A percentile compares a stretch with the other conserved stretches of the same genome.
These are phyloP conservation scores for Agrocybe pediades DNA, from an alignment of 768 basidiomycete genomes.

Conservation along the genomic window DNA sequence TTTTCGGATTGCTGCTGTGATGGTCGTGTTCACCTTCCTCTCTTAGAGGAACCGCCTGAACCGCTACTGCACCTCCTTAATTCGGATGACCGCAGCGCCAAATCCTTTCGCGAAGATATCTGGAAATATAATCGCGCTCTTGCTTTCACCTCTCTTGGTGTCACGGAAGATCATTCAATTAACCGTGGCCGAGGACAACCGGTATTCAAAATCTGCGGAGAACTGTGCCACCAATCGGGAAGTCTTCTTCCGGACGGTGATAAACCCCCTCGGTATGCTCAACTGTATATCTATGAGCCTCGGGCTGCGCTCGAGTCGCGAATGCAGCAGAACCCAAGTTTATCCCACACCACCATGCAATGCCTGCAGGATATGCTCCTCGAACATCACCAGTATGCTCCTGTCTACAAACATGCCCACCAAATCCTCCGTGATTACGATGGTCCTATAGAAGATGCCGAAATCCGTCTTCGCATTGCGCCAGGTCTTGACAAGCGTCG, in stretches of 20 bases:
- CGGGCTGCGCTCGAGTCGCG: slow-evolving; percentile 29
- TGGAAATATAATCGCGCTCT: slow-evolving; percentile 43
- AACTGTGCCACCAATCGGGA: slow-evolving; percentile 37
- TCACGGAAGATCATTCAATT: slow-evolving; percentile 27
- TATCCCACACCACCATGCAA: slow-evolving; percentile 19
- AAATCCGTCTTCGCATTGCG: slow-evolving; percentile 19
- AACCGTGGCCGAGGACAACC: slow-evolving; percentile 24
- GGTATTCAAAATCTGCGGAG: slow-evolving; percentile 34
- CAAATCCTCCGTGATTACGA: slow-evolving; percentile 27
- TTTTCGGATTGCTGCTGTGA: slow-evolving; percentile 38
- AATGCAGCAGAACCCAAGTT: slow-evolving; percentile 23
- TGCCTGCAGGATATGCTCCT: slow-evolving; percentile 25
- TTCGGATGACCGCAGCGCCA: slow-evolving; percentile 3
- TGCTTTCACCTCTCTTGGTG: slow-evolving; percentile 38
- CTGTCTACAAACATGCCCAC: slow-evolving; percentile 32
- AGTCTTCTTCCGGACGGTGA: slow-evolving; percentile 26
- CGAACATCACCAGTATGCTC: slow-evolving; percentile 24
- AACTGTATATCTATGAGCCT: slow-evolving; percentile 42
- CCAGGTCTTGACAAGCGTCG: slow-evolving; percentile 29
- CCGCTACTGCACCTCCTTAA: slow-evolving; percentile 21
- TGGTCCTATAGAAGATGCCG: slow-evolving; percentile 15
- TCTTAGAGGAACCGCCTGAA: slow-evolving; percentile 23
- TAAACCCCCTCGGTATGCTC: slow-evolving; percentile 31
- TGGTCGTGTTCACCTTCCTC: slow-evolving; percentile 32
- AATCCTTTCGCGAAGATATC: slow-evolving; percentile 36